phyloP scores from a whole-genome alignment of 805 yeast genomes.

The Schwanniomyces yamadae region DNA sequence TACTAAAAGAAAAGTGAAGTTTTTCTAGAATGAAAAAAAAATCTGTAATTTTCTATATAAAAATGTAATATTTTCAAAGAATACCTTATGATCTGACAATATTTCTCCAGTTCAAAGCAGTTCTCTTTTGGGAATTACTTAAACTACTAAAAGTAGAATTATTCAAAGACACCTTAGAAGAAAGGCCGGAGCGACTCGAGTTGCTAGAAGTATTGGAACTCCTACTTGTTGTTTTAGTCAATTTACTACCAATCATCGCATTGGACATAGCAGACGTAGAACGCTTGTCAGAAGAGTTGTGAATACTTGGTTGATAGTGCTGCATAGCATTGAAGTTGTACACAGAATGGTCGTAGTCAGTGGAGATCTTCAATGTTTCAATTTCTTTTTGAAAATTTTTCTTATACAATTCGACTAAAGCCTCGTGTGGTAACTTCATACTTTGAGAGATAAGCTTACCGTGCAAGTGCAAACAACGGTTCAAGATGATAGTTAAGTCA shows the following conservation, averaged over 20 bases:
- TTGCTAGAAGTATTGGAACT: slow-evolving; percentile 19
- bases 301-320: slow-evolving; percentile 14
- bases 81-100: slow-evolving; percentile 11
- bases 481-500: slow-evolving; percentile 65
- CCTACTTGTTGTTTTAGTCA: slow-evolving; percentile 22
- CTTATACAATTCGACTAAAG: slow-evolving; percentile 59
- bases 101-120: slow-evolving; percentile 41
- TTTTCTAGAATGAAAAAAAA: no score
- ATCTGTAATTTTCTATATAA: background rate
- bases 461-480: slow-evolving; percentile 67
- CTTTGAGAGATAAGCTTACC: slow-evolving; percentile 57
- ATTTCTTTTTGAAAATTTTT: slow-evolving; percentile 72
- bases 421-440: slow-evolving; percentile 64
- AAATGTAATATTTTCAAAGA: background rate
- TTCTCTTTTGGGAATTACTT: slow-evolving; percentile 13
- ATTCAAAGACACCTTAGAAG: slow-evolving; percentile 12
- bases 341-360: slow-evolving; percentile 28
- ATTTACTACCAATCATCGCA: slow-evolving; percentile 18
- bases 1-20: no score
- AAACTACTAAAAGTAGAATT: slow-evolving; percentile 11
- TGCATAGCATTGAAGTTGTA: slow-evolving; percentile 21
- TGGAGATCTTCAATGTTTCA: slow-evolving; percentile 33
- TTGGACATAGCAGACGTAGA: slow-evolving; percentile 6
- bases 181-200: slow-evolving; percentile 28
- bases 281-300: slow-evolving; percentile 4